Percentiles rank a stretch among this genome's conserved stretches.
Conservation (phyloP, 208 protist genomes). For the Wallacemonas sp. region DNA sequence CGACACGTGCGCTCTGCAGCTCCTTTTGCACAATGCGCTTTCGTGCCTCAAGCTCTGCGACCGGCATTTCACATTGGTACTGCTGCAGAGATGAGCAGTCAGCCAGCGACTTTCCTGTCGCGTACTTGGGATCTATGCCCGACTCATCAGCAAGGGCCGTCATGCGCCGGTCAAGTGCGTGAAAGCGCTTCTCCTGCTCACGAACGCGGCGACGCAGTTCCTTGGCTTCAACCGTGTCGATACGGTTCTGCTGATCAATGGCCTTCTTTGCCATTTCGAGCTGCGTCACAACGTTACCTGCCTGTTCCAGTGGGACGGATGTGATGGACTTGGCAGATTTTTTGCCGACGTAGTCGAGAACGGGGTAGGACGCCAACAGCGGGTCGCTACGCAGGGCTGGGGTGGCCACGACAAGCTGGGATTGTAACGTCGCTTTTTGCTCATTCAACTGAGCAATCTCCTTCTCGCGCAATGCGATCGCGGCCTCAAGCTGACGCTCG, state of each 20-base stretch:
- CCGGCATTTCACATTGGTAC: slow-evolving; percentile 32
- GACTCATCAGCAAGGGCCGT: slow-evolving; percentile 34
- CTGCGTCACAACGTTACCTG: slow-evolving; percentile 66
- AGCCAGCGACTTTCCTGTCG: slow-evolving; percentile 17
- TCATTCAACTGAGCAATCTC: slow-evolving; percentile 63
- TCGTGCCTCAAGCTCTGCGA: slow-evolving; percentile 49
- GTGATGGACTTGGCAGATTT: slow-evolving; percentile 36
- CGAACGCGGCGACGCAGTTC: slow-evolving; percentile 58
- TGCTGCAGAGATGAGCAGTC: slow-evolving; percentile 18
- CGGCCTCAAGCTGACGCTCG: slow-evolving; percentile 64
- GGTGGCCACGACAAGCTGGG: slow-evolving; percentile 32
- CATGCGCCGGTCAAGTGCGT: slow-evolving; percentile 14
- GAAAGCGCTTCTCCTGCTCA: slow-evolving; percentile 34
- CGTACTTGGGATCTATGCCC: slow-evolving; percentile 34
- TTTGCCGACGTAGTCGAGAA: slow-evolving; percentile 76
- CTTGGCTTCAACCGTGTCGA: slow-evolving; percentile 43
- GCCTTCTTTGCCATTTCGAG: slow-evolving; percentile 70
- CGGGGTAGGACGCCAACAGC: slow-evolving; percentile 68
- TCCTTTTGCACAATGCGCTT: slow-evolving; percentile 62
- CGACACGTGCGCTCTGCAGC: slow-evolving; percentile 46
- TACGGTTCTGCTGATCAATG: slow-evolving; percentile 55
- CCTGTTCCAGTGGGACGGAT: slow-evolving; percentile 64
- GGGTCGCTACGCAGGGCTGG: slow-evolving; percentile 31
- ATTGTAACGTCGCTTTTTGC: slow-evolving; percentile 55
- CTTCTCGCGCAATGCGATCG: slow-evolving; percentile 54